Evolutionary conservation across 2,329 filamentous ascomycete species (phyloP).

Genomic region (Talaromyces islandicus): DNA sequence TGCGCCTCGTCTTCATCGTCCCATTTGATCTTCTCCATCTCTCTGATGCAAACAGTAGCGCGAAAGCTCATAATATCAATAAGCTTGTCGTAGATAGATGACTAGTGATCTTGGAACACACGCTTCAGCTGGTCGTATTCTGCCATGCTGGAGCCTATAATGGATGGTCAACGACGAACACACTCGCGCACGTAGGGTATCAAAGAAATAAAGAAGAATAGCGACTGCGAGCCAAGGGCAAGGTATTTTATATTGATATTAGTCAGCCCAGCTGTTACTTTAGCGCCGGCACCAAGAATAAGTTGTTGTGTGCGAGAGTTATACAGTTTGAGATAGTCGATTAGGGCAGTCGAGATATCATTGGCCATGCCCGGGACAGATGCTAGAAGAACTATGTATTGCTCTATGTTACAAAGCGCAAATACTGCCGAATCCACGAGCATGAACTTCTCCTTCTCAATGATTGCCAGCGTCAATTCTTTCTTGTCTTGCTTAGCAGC

Average conservation of each 20-base stretch:
- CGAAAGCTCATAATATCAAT: constrained; percentile 86
- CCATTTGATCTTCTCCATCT: constrained; percentile 71
- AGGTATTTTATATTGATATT: constrained; percentile 96
- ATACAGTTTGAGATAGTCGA: constrained; percentile 86
- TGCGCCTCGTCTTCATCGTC: constrained; percentile 45
- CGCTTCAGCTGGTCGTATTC: constrained; percentile 86
- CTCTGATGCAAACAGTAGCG: constrained; percentile 65
- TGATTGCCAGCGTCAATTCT: background rate
- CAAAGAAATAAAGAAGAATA: constrained; percentile 79
- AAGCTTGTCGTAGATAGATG: constrained; percentile 83
- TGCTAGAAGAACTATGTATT: constrained; percentile 76
- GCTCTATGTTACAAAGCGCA: constrained; percentile 72
- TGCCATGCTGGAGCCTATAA: constrained; percentile 55
- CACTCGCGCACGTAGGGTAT: constrained; percentile 90
- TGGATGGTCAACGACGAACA: constrained; percentile 63
- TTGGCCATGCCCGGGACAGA: constrained; percentile 83
- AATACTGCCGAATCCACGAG: constrained; percentile 76
- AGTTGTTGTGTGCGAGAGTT: constrained; percentile 92
- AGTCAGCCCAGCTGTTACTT: constrained; percentile 77
- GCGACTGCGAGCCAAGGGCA: constrained; percentile 79
- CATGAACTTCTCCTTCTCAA: constrained; percentile 80
- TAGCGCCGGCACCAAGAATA: constrained; percentile 90
- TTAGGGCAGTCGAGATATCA: constrained; percentile 69
- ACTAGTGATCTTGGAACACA: constrained; percentile 80
- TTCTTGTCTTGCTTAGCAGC: constrained; percentile 4